phyloP scores from a whole-genome alignment of 2,329 filamentous ascomycete genomes.

The Alternaria tenuissima region DNA sequence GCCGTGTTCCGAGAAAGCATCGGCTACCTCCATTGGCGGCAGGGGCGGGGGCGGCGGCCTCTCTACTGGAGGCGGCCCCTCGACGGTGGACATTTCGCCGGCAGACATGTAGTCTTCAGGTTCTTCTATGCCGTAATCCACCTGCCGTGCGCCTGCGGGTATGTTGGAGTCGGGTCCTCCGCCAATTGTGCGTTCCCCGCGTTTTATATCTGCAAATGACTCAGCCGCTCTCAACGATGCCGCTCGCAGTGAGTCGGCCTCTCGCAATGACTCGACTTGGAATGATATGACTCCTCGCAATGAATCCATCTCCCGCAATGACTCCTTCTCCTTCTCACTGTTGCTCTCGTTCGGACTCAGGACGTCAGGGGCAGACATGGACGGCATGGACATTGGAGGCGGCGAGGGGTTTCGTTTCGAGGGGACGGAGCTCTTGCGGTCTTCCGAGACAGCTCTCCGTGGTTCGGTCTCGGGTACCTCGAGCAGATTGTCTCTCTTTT shows the following conservation, averaged over 20 bases:
- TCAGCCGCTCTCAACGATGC: not conserved
- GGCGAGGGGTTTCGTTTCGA: conserved; percentile 56
- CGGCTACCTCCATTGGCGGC: conserved; percentile 37
- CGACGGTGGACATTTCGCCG: conserved; percentile 6
- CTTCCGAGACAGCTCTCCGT: conserved; percentile 76
- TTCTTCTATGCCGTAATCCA: conserved; percentile 42
- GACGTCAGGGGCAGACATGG: conserved; percentile 52
- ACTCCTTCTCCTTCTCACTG: conserved; percentile 30
- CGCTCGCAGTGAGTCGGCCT: not conserved
- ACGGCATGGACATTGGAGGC: conserved; percentile 47
- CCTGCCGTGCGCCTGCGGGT: conserved; percentile 45
- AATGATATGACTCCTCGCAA: not conserved
- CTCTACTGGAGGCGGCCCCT: conserved; percentile 2
- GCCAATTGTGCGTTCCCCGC: conserved; percentile 38
- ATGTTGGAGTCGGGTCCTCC: conserved; percentile 42
- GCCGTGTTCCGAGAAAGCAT: conserved; percentile 42
- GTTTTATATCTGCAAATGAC: not conserved
- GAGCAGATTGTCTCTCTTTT: conserved; percentile 76
- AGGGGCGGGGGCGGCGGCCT: conserved; percentile 19
- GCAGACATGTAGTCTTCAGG: conserved; percentile 34
- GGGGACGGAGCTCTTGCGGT: conserved; percentile 70
- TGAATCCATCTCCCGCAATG: not conserved
- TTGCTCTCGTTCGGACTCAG: conserved; percentile 42
- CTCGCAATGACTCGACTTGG: not conserved
- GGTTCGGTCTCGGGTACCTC: conserved; percentile 71